Conservation (phyloP, 345 rosid genomes). For the Rubroshorea leprosula region DNA sequence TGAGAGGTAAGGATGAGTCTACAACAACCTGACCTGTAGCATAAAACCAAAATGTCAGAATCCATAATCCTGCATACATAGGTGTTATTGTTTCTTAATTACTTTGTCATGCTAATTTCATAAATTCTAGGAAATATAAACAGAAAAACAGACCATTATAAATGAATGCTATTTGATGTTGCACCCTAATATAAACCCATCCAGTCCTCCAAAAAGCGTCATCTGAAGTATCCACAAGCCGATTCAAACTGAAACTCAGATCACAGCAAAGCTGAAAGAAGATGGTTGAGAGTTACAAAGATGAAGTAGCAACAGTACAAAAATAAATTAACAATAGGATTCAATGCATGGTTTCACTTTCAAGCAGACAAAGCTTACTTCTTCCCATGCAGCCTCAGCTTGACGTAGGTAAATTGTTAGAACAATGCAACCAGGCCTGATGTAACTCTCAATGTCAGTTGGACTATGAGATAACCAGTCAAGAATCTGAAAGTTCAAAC, state of each 20-base stretch:
- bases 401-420: slow-evolving; percentile 74
- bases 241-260: slow-evolving; percentile 69
- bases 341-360: neutral
- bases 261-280: slow-evolving; percentile 58
- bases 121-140: slow-evolving; percentile 1
- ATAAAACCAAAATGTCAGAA: slow-evolving; percentile 10
- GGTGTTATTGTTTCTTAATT: neutral
- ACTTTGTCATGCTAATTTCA: slow-evolving; percentile 1
- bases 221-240: slow-evolving; percentile 71
- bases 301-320: slow-evolving; percentile 10
- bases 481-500: slow-evolving; percentile 57
- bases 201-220: slow-evolving; percentile 85
- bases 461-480: slow-evolving; percentile 89
- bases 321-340: neutral
- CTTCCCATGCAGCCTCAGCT: slow-evolving; percentile 74
- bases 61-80: slow-evolving; percentile 18
- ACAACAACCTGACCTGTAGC: slow-evolving; percentile 80
- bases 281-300: slow-evolving; percentile 9
- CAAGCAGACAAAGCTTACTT: slow-evolving; percentile 35
- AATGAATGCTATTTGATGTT: slow-evolving; percentile 77
- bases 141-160: slow-evolving; percentile 50
- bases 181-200: slow-evolving; percentile 73
- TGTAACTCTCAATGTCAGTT: slow-evolving; percentile 93
- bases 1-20: slow-evolving; percentile 59
- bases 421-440: slow-evolving; percentile 86